Evolutionary conservation across 2,329 filamentous ascomycete genomes (phyloP), one percentile per base, ranked within the genome.

Genomic region (Colletotrichum limetticola): DNA sequence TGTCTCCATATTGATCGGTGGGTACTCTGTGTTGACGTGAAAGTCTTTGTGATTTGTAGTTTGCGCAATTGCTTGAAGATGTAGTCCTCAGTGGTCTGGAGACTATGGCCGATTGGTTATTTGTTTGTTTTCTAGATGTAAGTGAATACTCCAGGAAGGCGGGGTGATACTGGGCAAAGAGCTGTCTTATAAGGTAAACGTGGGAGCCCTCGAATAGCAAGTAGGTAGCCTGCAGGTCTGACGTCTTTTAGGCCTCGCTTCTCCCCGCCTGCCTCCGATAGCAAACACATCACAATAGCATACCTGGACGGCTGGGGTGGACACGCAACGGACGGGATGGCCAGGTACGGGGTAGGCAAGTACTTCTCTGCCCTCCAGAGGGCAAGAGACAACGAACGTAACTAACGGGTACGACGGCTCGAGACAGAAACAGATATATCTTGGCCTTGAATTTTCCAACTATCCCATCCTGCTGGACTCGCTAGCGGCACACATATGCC

Each of bases 1-100:
- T 42, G 90, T 88, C 73, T 94, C 92, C 91, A 94, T 93, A 58
- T 30, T 84, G 55, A 46, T 28, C 84, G 32, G 30, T 26, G 55
- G 28, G 14, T 19, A 12, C 19, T 56, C 8, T 56, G n/a, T 26
- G 19, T 66, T 55, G 14, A 46, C 46, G 11, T 46, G 53, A 24
- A 8, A 19, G 42, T n/a, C 6, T 9, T 9, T 28, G 49, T 46
- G 5, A 2, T 56, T 12, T 60, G 42, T 32, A 30, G 9, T 14
- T 32, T 60, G 6, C n/a, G 4, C 7, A 49, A 19, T 9, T 49
- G 35, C n/a, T 19, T 66, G 37, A n/a, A 37, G 37, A 53, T 55
- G 9, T 22, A 52, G n/a, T 63, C 24, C n/a, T 26, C n/a, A 42
- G 19, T 35, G 42, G 8, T 7, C 28, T n/a, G 46, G 28, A 53